Percentiles rank a stretch among this genome's conserved stretches.
These are phyloP conservation scores for Cercophora samala DNA, from an alignment of 495 filamentous ascomycete species.

Conservation along the genomic window DNA sequence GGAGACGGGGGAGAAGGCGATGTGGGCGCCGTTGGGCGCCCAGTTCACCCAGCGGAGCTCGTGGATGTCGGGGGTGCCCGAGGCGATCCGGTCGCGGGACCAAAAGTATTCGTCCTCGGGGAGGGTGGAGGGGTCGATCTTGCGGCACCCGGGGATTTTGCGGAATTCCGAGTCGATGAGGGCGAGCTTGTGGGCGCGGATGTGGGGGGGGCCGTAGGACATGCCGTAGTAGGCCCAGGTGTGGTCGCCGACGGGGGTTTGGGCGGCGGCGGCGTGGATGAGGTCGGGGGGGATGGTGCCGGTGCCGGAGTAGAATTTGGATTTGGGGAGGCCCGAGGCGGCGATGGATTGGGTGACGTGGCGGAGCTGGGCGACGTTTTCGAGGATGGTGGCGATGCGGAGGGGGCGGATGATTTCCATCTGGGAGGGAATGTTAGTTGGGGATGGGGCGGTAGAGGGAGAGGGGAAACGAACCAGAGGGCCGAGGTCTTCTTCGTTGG, in stretches of 20 bases:
- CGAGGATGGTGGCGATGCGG: conserved; percentile 48
- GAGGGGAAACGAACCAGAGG: conserved; percentile 29
- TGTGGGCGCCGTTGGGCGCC: conserved; percentile 54
- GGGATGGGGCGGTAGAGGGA: not conserved
- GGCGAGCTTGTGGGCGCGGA: conserved; percentile 43
- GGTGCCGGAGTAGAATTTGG: conserved; percentile 41
- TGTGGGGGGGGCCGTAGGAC: conserved; percentile 47
- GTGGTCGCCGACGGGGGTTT: conserved; percentile 41
- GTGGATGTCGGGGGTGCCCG: conserved; percentile 47
- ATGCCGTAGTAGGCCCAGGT: conserved; percentile 58
- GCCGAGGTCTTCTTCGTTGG: conserved; percentile 49
- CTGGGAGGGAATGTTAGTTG: conserved; percentile 14
- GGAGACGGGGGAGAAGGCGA: conserved; percentile 57
- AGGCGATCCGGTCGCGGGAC: conserved; percentile 28
- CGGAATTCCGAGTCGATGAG: conserved; percentile 47
- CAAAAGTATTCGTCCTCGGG: conserved; percentile 35
- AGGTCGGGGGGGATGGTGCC: conserved; percentile 39
- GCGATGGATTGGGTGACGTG: conserved; percentile 51
- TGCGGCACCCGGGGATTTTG: conserved; percentile 45
- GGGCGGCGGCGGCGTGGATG: conserved; percentile 37
- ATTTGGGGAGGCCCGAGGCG: conserved; percentile 42
- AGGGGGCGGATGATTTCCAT: conserved; percentile 52
- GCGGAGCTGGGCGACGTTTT: conserved; percentile 56
- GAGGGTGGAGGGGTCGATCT: conserved; percentile 44
- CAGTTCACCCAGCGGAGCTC: conserved; percentile 57